Base-by-base conservation (phyloP, 345 rosid genomes). In the Acer campestre region DNA sequence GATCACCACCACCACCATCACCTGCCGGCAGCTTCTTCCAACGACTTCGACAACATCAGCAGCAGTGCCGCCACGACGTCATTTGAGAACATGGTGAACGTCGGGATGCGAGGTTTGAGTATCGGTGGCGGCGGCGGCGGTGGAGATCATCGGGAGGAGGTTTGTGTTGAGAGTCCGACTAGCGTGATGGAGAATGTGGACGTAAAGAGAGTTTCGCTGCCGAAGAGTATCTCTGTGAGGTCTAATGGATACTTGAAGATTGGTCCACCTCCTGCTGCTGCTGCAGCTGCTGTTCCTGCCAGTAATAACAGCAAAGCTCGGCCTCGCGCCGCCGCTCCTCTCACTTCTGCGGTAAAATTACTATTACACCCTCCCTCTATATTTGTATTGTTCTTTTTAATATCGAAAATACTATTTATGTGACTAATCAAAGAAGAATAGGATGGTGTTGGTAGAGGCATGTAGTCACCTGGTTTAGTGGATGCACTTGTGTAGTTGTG, bases 151-250 rank as follows among this genome's bases (percentile, higher is more conserved):
- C 72, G 35, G 68, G 85, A 80, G 29, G 84, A 83, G 55, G 46
- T 73, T 27, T 75, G 73, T 38, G 85, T 78, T 48, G 86, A 84
- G 71, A 83, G 84, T 76, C 89, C 91, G 20, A 81, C 84, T 46
- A 86, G 89, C 59, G 83, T 77, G 18, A 84, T 80, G 67, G 85
- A 78, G 77, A 71, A 31, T 22, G 80, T 29, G 25, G 86, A 83
- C 27, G 70, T 42, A 49, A 85, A 84, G 82, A 78, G 85, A 75
- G 76, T 82, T 62, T 63, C 81, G 67, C 67, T 88, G 80, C 91
- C 89, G 14, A 88, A 84, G 83, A 86, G 88, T 55, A 86, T 88
- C 10, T 86, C 91, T 59, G 88, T 86, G 77, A 83, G 91, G 79
- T 86, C 89, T 10, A 83, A 81, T 62, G 86, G 83, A 2, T 84